Conservation (phyloP, 2,329 filamentous ascomycete genomes). For the Colletotrichum truncatum region DNA sequence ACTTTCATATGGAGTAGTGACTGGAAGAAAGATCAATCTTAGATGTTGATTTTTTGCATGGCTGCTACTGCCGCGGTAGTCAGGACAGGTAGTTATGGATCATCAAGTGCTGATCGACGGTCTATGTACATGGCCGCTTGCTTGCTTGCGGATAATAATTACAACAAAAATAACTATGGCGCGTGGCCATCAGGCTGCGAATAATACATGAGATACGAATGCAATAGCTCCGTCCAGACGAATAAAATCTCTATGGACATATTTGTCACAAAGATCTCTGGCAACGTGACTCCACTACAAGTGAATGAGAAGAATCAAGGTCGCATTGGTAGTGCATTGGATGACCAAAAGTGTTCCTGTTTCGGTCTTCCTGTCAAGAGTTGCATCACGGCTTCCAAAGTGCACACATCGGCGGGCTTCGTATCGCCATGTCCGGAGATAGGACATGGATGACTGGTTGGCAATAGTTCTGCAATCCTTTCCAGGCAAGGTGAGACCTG, state of each 20-base stretch:
- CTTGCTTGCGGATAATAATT: not conserved
- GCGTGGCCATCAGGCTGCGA: not conserved
- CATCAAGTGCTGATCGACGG: not conserved
- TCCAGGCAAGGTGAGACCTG: no score
- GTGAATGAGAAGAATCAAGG: no score
- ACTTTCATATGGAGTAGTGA: slow-evolving; percentile 82
- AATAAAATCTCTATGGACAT: not conserved
- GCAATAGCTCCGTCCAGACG: not conserved
- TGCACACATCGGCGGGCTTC: no score
- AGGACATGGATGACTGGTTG: no score
- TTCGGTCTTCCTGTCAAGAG: no score
- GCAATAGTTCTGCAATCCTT: no score
- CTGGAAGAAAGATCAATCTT: slow-evolving; percentile 50
- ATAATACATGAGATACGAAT: not conserved
- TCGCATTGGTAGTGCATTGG: not conserved
- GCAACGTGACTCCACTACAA: no score
- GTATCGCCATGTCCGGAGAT: no score
- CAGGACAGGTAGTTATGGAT: not conserved
- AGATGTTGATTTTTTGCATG: not conserved
- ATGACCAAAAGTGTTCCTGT: no score
- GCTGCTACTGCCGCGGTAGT: not conserved
- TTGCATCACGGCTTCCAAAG: no score
- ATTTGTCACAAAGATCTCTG: not conserved
- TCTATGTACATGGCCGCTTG: not conserved
- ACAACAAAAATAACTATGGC: not conserved